Evolutionary conservation across 352 stramenopile genomes (phyloP).

Genomic region (Ophiocytium majus): DNA sequence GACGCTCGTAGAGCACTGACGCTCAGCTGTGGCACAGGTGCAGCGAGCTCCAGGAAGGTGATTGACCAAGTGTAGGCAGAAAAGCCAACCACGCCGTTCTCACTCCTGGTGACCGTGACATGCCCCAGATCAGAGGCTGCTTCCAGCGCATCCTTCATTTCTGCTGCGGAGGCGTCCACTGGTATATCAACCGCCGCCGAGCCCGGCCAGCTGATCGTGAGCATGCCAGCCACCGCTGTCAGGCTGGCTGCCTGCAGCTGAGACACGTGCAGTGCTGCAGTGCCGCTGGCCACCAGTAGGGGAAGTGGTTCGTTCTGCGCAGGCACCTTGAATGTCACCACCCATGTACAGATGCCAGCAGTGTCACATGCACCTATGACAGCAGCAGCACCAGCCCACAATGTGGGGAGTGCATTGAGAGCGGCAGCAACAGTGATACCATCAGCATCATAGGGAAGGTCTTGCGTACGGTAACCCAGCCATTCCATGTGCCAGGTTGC

Average conservation of each 20-base stretch:
- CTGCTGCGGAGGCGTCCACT: constrained; percentile 36
- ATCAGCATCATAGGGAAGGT: background rate
- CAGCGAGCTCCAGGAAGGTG: constrained; percentile 42
- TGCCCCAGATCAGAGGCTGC: constrained; percentile 28
- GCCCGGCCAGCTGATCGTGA: background rate
- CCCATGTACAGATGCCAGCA: constrained; percentile 32
- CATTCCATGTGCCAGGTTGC: constrained; percentile 8
- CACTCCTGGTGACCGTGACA: constrained; percentile 26
- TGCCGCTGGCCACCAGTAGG: constrained; percentile 27
- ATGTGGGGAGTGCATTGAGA: background rate
- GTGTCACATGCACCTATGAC: constrained; percentile 15
- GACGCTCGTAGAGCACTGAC: constrained; percentile 19
- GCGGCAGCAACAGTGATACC: background rate
- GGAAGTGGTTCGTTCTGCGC: constrained; percentile 29
- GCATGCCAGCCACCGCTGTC: background rate
- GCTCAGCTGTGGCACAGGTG: constrained; percentile 33
- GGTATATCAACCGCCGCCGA: background rate
- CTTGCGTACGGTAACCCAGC: background rate
- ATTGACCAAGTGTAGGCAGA: constrained; percentile 37
- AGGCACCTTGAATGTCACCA: constrained; percentile 39
- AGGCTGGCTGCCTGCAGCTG: background rate
- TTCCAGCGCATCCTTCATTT: constrained; percentile 36
- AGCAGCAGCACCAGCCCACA: background rate
- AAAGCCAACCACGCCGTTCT: constrained; percentile 19
- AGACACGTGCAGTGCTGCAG: constrained; percentile 16